Base-by-base conservation (phyloP, 2,329 filamentous ascomycete species). In the Ophiocordyceps camponoti-saundersi region DNA sequence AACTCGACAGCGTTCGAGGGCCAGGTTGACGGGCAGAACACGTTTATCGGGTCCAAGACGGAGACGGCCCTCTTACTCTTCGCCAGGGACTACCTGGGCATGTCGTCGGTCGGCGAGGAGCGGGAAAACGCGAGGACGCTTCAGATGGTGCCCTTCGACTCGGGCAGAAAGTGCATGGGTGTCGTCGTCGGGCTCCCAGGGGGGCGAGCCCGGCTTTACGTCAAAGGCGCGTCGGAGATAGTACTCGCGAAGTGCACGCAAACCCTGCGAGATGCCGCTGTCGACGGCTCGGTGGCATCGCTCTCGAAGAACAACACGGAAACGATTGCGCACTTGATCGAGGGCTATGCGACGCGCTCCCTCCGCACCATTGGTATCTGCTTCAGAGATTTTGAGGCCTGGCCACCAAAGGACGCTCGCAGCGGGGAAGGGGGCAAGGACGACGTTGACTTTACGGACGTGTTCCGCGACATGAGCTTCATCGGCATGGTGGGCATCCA, bases 301-400 rank as follows among this genome's bases (percentile, higher is more conserved):
- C 61, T 81, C 51, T 71, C 70, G 12, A 60, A 66, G 22, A 70
- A 75, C 42, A 75, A 80, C 52, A 67, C 68, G 46, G 64, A 73
- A 50, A 71, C 65, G 8, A 60, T 95, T 51, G 74, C 76, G 52
- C 66, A 71, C 21, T 69, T 87, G 44, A 93, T 94, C 54, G 77
- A 80, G 51, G 75, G 72, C 44, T 95, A 94, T 59, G 88, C 88
- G 11, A 78, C 75, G 23, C 75, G 82, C 18, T 93, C 87, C 8
- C 71, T 95, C 30, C 78, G 88, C 51, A 93, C 88, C 1, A 93
- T 95, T 54, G 85, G 81, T 42, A 74, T 94, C 52, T 71, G 87
- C 46, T 93, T 87, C 64, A 82, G 80, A 48, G 88, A 95, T 55
- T 94, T 92, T 53, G 76, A 85, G 22, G 74, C 76, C 46, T 95